Percentiles rank a stretch among this genome's conserved stretches.
Conservation (phyloP, 768 basidiomycete genomes). For the Xerocomellus amylosporus region DNA sequence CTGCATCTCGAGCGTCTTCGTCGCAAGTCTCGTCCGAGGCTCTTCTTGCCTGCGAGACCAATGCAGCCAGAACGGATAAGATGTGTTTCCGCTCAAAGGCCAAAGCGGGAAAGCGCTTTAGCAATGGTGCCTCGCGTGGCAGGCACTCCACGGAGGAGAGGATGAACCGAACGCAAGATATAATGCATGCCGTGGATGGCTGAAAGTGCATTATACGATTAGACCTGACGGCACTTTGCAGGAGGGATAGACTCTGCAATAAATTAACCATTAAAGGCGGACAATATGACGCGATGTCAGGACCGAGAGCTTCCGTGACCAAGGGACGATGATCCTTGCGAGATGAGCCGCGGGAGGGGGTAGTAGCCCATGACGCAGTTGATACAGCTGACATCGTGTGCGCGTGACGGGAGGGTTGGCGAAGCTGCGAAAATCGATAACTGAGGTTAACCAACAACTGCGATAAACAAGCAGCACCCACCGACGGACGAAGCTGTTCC, state of each 20-base stretch:
- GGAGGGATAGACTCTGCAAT: conserved; percentile 77
- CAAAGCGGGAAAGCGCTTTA: conserved; percentile 64
- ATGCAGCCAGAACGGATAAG: conserved; percentile 70
- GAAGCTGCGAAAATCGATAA: conserved; percentile 21
- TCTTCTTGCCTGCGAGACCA: conserved; percentile 78
- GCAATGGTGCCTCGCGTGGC: conserved; percentile 71
- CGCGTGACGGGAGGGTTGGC: conserved; percentile 42
- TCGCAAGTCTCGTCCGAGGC: conserved; percentile 50
- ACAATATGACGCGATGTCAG: conserved; percentile 60
- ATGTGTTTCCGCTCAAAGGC: conserved; percentile 80
- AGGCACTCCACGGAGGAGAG: conserved; percentile 82
- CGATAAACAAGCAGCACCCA: conserved; percentile 30
- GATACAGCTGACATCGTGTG: conserved; percentile 53
- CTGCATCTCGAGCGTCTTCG: conserved; percentile 46
- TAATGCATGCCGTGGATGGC: conserved; percentile 91
- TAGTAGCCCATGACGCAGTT: conserved; percentile 52
- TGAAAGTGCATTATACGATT: conserved; percentile 82
- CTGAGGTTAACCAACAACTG: not conserved
- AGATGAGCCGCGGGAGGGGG: conserved; percentile 38
- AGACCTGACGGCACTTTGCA: conserved; percentile 81
- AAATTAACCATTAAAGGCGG: conserved; percentile 81
- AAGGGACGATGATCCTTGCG: conserved; percentile 44
- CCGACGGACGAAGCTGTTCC: conserved; percentile 49
- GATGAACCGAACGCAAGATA: conserved; percentile 88
- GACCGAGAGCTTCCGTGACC: conserved; percentile 43